Evolutionary conservation across 768 basidiomycete genomes (phyloP).

Genomic region (Termitomyces sp.): DNA sequence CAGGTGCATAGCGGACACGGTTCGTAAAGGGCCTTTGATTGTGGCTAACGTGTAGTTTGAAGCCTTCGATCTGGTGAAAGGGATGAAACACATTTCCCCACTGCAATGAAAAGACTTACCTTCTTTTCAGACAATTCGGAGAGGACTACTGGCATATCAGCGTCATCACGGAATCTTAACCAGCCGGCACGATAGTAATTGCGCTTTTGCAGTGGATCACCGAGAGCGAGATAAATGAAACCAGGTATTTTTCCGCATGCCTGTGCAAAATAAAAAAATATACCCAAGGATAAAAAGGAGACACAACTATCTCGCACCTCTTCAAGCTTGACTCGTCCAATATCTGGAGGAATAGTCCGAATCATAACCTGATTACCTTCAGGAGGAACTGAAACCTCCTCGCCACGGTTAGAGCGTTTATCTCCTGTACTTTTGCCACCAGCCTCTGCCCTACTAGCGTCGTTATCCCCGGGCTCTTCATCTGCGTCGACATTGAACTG

Average conservation of each 20-base stretch:
- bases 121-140: slow-evolving; percentile 77
- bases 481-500: slow-evolving; percentile 69
- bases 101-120: slow-evolving; percentile 35
- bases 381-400: slow-evolving; percentile 66
- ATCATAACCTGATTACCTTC: slow-evolving; percentile 94
- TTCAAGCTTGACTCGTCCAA: slow-evolving; percentile 84
- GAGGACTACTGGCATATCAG: slow-evolving; percentile 74
- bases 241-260: slow-evolving; percentile 73
- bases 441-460: slow-evolving; percentile 44
- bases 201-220: slow-evolving; percentile 89
- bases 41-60: slow-evolving; percentile 88
- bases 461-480: slow-evolving; percentile 63
- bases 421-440: slow-evolving; percentile 51
- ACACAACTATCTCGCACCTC: slow-evolving; percentile 47
- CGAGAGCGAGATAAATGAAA: slow-evolving; percentile 83
- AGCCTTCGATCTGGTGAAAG: slow-evolving; percentile 78
- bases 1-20: slow-evolving; percentile 75
- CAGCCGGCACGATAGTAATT: slow-evolving; percentile 95
- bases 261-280: slow-evolving; percentile 32
- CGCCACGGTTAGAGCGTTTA: slow-evolving; percentile 51
- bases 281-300: slow-evolving; percentile 2
- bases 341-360: slow-evolving; percentile 90
- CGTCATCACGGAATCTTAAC: slow-evolving; percentile 81
- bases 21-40: slow-evolving; percentile 70
- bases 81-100: background rate